Evolutionary conservation across 352 stramenopile species (phyloP).

Genomic region (Pythium aquatile): DNA sequence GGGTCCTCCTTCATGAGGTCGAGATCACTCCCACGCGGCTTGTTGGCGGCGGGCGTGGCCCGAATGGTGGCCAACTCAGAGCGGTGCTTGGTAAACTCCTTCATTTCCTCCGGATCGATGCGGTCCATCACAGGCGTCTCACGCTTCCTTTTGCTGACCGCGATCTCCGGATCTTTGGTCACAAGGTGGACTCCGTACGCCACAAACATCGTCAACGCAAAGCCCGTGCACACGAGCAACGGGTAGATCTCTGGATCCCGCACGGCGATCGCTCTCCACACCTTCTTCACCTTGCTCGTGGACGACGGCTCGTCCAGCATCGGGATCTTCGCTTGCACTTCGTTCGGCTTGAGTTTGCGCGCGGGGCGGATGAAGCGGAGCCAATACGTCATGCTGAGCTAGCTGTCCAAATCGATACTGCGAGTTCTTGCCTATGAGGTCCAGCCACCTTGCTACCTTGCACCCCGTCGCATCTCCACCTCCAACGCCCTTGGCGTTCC

Average conservation of each 20-base stretch:
- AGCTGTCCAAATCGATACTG: conserved; percentile 5
- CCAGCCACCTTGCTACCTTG: too few relatives aligned
- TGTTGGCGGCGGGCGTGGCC: background rate
- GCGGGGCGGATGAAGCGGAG: conserved; percentile 26
- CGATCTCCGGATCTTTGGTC: conserved; percentile 33
- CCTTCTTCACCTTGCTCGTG: conserved; percentile 16
- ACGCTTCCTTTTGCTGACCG: conserved; percentile 30
- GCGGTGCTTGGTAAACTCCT: conserved; percentile 30
- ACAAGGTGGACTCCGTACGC: conserved; percentile 38
- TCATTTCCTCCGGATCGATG: conserved; percentile 28
- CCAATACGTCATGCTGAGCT: conserved; percentile 23
- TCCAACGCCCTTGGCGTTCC: background rate
- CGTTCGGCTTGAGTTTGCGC: conserved; percentile 29
- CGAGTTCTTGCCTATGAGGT: background rate
- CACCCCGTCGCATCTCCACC: too few relatives aligned
- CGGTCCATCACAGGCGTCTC: conserved; percentile 34
- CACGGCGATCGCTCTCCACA: conserved; percentile 29
- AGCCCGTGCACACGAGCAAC: conserved; percentile 31
- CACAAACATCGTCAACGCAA: conserved; percentile 27
- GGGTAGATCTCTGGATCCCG: conserved; percentile 43
- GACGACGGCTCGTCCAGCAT: conserved; percentile 30
- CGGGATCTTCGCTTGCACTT: conserved; percentile 41
- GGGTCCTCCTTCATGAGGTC: background rate
- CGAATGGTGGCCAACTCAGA: conserved; percentile 25
- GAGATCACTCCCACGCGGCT: background rate